Evolutionary conservation across 768 basidiomycete genomes (phyloP).

Genomic region (Daedalea quercina): DNA sequence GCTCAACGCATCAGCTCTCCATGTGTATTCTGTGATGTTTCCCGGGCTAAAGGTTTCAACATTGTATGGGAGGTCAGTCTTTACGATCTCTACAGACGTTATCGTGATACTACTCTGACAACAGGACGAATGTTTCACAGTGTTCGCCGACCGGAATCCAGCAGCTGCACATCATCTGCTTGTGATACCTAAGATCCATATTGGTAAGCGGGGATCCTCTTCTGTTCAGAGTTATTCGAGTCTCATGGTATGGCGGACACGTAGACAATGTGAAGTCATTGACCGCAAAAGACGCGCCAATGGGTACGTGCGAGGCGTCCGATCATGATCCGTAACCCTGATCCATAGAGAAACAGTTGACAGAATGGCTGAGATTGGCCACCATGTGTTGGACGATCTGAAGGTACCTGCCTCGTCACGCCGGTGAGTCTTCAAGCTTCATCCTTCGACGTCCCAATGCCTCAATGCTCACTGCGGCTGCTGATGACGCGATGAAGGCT

Average conservation of each 20-base stretch:
- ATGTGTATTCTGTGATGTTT: slow-evolving; percentile 28
- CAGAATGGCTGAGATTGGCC: slow-evolving; percentile 45
- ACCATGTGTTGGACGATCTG: slow-evolving; percentile 41
- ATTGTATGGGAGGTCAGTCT: slow-evolving; percentile 28
- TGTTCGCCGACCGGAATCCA: slow-evolving; percentile 30
- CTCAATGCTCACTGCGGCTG: background rate
- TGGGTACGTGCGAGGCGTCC: slow-evolving; percentile 36
- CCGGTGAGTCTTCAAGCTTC: slow-evolving; percentile 32
- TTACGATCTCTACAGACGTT: too few species aligned
- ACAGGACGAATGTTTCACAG: slow-evolving; percentile 25
- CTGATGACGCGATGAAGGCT: slow-evolving; percentile 34
- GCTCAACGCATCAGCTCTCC: background rate
- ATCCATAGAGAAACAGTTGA: slow-evolving; percentile 27
- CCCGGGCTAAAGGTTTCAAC: slow-evolving; percentile 26
- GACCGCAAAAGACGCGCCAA: slow-evolving; percentile 32
- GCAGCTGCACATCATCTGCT: slow-evolving; percentile 29
- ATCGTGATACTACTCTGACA: too few species aligned
- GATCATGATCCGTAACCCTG: slow-evolving; percentile 4
- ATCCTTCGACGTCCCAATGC: background rate
- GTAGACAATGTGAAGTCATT: slow-evolving; percentile 53
- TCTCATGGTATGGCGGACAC: background rate
- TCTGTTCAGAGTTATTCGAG: background rate
- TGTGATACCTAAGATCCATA: slow-evolving; percentile 29
- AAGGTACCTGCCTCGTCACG: slow-evolving; percentile 36
- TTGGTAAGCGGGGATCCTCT: slow-evolving; percentile 21